These are phyloP conservation scores for Taxawa tesnikishii DNA, from an alignment of 2,329 filamentous ascomycete species.

Conservation along the genomic window DNA sequence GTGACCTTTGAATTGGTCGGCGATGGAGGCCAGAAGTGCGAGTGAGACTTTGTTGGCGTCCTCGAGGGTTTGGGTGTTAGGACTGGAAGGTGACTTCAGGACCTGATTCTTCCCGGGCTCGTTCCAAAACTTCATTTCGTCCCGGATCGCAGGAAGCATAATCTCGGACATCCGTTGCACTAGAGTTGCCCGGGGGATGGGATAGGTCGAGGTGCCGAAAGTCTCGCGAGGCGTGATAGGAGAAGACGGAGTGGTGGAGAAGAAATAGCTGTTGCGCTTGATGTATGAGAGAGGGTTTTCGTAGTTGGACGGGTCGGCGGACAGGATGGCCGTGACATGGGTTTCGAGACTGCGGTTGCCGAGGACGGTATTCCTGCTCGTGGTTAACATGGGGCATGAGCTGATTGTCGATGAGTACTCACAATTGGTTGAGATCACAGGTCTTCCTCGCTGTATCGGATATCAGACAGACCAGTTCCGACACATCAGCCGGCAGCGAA, in stretches of 20 bases:
- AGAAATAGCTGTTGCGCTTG: conserved; percentile 45
- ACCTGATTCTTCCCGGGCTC: conserved; percentile 1
- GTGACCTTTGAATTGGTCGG: not conserved
- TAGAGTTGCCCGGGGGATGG: conserved; percentile 2
- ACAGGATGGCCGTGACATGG: conserved; percentile 40
- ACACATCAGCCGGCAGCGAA: conserved; percentile 18
- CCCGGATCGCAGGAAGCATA: not conserved
- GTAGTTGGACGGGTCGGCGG: conserved; percentile 45
- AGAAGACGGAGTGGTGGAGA: conserved; percentile 18
- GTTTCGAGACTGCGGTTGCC: conserved; percentile 21
- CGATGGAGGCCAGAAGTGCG: not conserved
- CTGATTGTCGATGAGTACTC: too few species aligned
- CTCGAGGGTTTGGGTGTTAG: conserved; percentile 3
- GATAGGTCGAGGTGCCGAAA: too few species aligned
- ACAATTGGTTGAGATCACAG: conserved; percentile 15
- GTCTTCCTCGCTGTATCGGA: conserved; percentile 17
- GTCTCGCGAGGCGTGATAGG: too few species aligned
- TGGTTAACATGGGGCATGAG: too few species aligned
- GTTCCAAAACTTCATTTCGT: not conserved
- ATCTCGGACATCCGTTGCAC: conserved; percentile 1
- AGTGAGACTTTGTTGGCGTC: not conserved
- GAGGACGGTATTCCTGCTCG: conserved; percentile 4
- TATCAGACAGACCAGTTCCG: conserved; percentile 24
- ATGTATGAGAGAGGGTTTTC: conserved; percentile 44
- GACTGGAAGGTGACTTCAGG: not conserved